Evolutionary conservation across 2,329 filamentous ascomycete species (phyloP).

Genomic region (Fonsecaea monophora): DNA sequence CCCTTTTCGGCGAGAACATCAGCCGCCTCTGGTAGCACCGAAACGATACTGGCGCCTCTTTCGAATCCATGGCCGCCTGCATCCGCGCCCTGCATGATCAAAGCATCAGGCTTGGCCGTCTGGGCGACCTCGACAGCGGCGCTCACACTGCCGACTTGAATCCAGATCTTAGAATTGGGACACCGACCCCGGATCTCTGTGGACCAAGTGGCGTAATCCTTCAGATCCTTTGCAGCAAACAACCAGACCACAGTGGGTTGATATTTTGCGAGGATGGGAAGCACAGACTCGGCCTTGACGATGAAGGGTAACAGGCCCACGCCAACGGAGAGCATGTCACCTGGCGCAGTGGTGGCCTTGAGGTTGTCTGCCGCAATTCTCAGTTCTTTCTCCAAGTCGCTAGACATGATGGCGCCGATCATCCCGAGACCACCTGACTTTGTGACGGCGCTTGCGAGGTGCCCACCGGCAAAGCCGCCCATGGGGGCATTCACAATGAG

Average conservation of each 20-base stretch:
- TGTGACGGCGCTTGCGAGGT: constrained; percentile 66
- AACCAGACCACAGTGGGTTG: constrained; percentile 49
- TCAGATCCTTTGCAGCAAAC: constrained; percentile 44
- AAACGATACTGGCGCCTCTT: constrained; percentile 53
- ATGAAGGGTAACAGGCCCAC: constrained; percentile 51
- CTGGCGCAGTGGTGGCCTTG: constrained; percentile 5
- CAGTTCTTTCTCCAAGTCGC: constrained; percentile 43
- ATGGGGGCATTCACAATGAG: constrained; percentile 71
- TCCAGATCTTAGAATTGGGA: constrained; percentile 56
- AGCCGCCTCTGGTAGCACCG: constrained; percentile 58
- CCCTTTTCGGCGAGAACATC: constrained; percentile 46
- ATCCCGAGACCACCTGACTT: constrained; percentile 62
- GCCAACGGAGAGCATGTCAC: constrained; percentile 45
- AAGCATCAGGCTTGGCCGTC: constrained; percentile 19
- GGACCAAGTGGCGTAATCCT: constrained; percentile 53
- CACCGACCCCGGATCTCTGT: constrained; percentile 47
- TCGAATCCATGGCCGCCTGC: constrained; percentile 61
- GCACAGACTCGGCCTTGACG: constrained; percentile 13
- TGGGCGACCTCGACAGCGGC: constrained; percentile 53
- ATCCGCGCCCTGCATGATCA: constrained; percentile 44
- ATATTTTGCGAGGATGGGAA: constrained; percentile 41
- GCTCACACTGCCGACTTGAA: constrained; percentile 57
- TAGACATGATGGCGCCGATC: constrained; percentile 61
- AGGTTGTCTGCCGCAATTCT: constrained; percentile 39
- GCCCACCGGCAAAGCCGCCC: constrained; percentile 65